phyloP scores from a whole-genome alignment of 2,329 filamentous ascomycete species.

The Sporothrix pseudoabietina region DNA sequence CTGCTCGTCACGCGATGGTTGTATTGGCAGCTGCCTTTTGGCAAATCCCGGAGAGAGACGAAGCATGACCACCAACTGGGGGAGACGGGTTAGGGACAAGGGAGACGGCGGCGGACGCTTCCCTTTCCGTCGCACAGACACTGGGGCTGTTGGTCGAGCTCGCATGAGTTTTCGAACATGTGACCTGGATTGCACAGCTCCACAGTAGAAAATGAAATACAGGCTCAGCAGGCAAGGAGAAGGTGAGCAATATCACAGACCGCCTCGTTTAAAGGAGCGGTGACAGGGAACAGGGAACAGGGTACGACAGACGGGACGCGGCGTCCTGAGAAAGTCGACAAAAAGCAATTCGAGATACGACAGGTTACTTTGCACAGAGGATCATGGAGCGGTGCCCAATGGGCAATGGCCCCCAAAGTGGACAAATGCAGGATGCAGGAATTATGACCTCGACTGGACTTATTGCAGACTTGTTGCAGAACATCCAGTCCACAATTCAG shows the following conservation, averaged over 20 bases:
- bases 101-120: background rate
- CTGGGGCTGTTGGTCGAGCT: constrained; percentile 28
- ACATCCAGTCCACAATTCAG: background rate
- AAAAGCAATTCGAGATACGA: background rate
- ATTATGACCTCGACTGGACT: too few relatives aligned
- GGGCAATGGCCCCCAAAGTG: background rate
- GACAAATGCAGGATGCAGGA: constrained; percentile 1
- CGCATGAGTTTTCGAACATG: constrained; percentile 33
- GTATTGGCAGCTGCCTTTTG: background rate
- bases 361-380: background rate
- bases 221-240: background rate
- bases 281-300: constrained; percentile 36
- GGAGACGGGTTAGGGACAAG: background rate
- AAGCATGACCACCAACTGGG: background rate
- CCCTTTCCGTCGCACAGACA: constrained; percentile 30
- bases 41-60: background rate
- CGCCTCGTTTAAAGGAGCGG: constrained; percentile 28
- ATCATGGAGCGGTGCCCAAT: background rate
- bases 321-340: background rate
- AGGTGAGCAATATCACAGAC: background rate
- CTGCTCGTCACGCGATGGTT: background rate
- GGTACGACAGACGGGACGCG: constrained; percentile 21
- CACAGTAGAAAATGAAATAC: background rate
- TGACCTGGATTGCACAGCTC: constrained; percentile 27
- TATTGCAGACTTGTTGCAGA: background rate